These are phyloP conservation scores for Globisporangium ultimum DNA, from an alignment of 352 stramenopile genomes.

Conservation along the genomic window DNA sequence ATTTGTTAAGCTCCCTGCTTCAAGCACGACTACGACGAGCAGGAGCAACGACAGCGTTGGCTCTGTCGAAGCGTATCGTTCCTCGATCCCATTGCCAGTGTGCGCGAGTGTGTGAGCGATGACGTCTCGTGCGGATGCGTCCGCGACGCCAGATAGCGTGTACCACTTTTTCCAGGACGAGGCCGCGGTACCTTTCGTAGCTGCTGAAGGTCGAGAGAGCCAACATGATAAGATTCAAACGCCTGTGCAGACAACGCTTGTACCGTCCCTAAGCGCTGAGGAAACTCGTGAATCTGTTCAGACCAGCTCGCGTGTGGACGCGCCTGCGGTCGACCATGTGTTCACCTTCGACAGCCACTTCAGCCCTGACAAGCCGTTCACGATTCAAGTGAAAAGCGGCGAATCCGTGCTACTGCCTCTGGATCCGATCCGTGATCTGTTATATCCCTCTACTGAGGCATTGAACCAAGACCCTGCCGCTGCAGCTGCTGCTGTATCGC, in stretches of 20 bases:
- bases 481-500: background rate
- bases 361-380: conserved; percentile 24
- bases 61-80: background rate
- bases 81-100: background rate
- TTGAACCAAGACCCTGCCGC: background rate
- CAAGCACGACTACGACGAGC: too few species aligned
- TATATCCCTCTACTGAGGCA: conserved; percentile 8
- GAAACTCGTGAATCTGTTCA: too few species aligned
- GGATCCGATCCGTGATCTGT: conserved; percentile 19
- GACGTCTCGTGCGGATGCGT: background rate
- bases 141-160: background rate
- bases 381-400: conserved; percentile 13
- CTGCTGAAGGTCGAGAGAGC: background rate
- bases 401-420: conserved; percentile 31
- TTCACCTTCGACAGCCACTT: conserved; percentile 24
- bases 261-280: background rate
- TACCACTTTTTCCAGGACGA: conserved; percentile 1
- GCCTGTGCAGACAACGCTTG: background rate
- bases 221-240: conserved; percentile 1
- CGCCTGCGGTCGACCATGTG: conserved; percentile 15
- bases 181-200: background rate
- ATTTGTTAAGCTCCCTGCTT: too few species aligned
- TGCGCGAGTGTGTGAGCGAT: background rate
- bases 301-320: background rate
- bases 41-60: too few species aligned